phyloP scores from a whole-genome alignment of 768 basidiomycete genomes.

The Thelephora aurantiotincta region DNA sequence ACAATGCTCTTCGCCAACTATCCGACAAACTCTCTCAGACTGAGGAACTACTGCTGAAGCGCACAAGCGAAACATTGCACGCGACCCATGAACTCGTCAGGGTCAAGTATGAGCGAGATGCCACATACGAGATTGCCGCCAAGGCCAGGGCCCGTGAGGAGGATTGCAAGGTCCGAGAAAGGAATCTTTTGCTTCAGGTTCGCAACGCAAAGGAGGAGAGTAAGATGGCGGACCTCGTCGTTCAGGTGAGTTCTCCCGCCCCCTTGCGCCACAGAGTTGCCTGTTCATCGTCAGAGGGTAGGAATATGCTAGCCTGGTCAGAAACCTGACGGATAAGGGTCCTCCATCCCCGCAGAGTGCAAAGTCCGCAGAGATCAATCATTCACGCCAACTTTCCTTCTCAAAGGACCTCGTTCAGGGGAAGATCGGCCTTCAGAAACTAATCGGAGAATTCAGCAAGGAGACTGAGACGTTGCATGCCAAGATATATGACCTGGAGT shows the following conservation, averaged over 20 bases:
- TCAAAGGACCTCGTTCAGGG: slow-evolving; percentile 25
- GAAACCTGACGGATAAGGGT: slow-evolving; percentile 38
- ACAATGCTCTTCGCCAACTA: slow-evolving; percentile 51
- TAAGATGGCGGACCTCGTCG: slow-evolving; percentile 47
- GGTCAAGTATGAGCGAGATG: slow-evolving; percentile 28
- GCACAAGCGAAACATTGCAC: slow-evolving; percentile 32
- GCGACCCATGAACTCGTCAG: slow-evolving; percentile 28
- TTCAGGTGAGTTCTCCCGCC: slow-evolving; percentile 17
- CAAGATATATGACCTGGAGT: slow-evolving; percentile 27
- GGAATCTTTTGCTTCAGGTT: slow-evolving; percentile 31
- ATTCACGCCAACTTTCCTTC: too few relatives aligned
- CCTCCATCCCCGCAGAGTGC: not conserved
- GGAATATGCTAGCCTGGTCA: slow-evolving; percentile 67
- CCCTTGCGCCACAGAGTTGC: not conserved
- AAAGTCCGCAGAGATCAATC: too few relatives aligned
- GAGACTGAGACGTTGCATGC: slow-evolving; percentile 32
- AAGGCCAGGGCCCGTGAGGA: slow-evolving; percentile 41
- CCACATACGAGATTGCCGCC: slow-evolving; percentile 41
- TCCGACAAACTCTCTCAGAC: slow-evolving; percentile 54
- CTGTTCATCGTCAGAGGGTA: not conserved
- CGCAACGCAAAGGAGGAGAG: slow-evolving; percentile 40
- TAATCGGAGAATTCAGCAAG: slow-evolving; percentile 33
- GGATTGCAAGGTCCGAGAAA: slow-evolving; percentile 31
- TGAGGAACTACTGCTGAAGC: slow-evolving; percentile 37
- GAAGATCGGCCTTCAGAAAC: slow-evolving; percentile 31